Evolutionary conservation across 768 basidiomycete species (phyloP).

Genomic region (Scleroderma citrinum): DNA sequence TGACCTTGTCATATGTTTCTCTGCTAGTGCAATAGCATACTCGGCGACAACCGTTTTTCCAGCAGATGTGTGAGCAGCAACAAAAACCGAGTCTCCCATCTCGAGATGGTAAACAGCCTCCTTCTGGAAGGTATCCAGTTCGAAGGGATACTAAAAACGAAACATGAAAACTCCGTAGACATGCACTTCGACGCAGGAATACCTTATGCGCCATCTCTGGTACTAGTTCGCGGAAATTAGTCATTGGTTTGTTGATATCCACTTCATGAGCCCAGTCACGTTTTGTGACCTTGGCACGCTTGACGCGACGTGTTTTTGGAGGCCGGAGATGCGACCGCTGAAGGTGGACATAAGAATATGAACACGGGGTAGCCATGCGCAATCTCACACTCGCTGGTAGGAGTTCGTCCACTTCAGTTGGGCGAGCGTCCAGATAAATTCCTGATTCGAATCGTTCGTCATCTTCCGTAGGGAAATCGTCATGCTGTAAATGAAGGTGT

Average conservation of each 20-base stretch:
- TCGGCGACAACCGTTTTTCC: conserved; percentile 99
- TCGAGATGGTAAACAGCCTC: conserved; percentile 98
- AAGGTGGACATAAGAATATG: conserved; percentile 5
- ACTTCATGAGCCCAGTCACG: conserved; percentile 98
- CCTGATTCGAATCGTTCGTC: conserved; percentile 19
- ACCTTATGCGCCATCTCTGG: conserved; percentile 96
- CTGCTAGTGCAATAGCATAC: conserved; percentile 95
- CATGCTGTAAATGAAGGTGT: conserved; percentile 18
- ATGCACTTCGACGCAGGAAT: conserved; percentile 5
- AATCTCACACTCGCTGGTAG: conserved; percentile 51
- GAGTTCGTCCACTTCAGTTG: conserved; percentile 71
- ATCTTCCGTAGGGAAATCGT: conserved; percentile 14
- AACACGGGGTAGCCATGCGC: not conserved
- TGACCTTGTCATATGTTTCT: conserved; percentile 98
- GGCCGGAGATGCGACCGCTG: conserved; percentile 59
- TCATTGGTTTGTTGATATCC: conserved; percentile 84
- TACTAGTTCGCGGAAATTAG: conserved; percentile 87
- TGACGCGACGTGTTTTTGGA: conserved; percentile 36
- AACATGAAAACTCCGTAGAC: not conserved
- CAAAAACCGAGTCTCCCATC: conserved; percentile 95
- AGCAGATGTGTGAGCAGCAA: conserved; percentile 99
- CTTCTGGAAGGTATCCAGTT: conserved; percentile 97
- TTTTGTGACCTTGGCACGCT: conserved; percentile 54
- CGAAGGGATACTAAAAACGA: conserved; percentile 86
- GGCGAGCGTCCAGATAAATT: conserved; percentile 11